phyloP scores from a whole-genome alignment of 148 eudicot genomes.

The Chenopodium berlandieri region DNA sequence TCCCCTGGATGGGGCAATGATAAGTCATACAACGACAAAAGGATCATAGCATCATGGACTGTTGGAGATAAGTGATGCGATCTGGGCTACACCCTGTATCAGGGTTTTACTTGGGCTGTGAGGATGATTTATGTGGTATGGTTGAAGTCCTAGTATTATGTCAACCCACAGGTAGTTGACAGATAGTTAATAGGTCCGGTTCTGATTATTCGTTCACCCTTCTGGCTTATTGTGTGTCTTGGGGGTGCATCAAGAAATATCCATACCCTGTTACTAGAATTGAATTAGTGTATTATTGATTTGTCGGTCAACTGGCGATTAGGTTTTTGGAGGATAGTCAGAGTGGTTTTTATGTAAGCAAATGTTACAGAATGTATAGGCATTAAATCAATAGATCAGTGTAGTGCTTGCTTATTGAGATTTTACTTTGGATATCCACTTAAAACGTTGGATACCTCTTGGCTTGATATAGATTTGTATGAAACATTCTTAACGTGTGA shows the following conservation, averaged over 20 bases:
- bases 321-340: conserved; percentile 21
- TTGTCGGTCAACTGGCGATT: conserved; percentile 2
- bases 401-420: conserved; percentile 10
- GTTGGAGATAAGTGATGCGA: neutral
- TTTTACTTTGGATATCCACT: conserved; percentile 1
- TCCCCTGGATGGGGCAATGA: neutral
- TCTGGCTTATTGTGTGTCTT: neutral
- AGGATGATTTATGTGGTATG: neutral
- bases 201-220: neutral
- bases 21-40: neutral
- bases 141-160: neutral
- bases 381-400: conserved; percentile 15
- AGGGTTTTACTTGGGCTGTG: neutral
- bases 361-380: conserved; percentile 25
- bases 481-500: neutral
- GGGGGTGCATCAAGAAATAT: conserved; percentile 12
- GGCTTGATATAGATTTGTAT: conserved; percentile 3
- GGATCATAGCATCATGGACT: neutral
- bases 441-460: neutral
- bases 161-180: neutral
- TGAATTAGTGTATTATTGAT: conserved; percentile 18
- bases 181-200: conserved; percentile 5
- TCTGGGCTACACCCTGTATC: neutral
- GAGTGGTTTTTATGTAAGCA: conserved; percentile 19
- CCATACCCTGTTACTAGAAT: conserved; percentile 17